Percentiles rank a stretch among this genome's conserved stretches.
Conservation (phyloP, 2,329 filamentous ascomycete genomes). For the Fonsecaea pedrosoi region DNA sequence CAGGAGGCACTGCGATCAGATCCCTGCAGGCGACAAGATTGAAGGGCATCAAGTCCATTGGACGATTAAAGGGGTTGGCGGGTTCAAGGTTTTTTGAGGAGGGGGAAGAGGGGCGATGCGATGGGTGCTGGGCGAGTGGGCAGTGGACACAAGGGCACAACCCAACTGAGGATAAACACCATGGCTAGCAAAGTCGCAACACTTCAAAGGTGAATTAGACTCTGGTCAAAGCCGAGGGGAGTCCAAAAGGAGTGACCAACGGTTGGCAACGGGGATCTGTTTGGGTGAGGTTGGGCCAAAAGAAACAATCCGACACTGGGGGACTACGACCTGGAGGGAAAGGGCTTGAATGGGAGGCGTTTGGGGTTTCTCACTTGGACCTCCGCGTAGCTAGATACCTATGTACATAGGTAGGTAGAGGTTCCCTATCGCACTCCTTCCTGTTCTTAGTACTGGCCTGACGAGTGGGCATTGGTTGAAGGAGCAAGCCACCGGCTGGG, state of each 20-base stretch:
- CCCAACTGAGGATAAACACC: background rate
- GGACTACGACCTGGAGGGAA: background rate
- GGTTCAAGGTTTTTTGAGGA: conserved; percentile 1
- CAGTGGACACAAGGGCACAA: background rate
- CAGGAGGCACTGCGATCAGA: conserved; percentile 3
- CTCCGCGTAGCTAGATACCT: background rate
- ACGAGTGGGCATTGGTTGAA: conserved; percentile 7
- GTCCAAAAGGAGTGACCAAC: background rate
- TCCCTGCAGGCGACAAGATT: conserved; percentile 32
- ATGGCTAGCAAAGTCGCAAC: background rate
- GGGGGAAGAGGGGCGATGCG: background rate
- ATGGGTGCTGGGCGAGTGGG: background rate
- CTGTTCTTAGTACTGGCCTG: conserved; percentile 16
- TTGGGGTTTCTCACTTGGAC: background rate
- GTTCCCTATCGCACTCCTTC: background rate
- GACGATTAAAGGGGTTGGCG: conserved; percentile 1
- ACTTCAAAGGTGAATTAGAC: background rate
- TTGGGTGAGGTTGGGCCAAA: background rate
- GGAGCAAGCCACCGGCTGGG: conserved; percentile 9
- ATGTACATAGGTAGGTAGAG: background rate
- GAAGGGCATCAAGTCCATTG: conserved; percentile 1
- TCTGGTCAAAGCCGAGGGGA: background rate
- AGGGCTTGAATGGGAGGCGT: background rate
- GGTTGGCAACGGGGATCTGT: conserved; percentile 1
- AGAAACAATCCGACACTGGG: background rate